Conservation (phyloP, 352 stramenopile genomes). For the Globisporangium heterothallicum region DNA sequence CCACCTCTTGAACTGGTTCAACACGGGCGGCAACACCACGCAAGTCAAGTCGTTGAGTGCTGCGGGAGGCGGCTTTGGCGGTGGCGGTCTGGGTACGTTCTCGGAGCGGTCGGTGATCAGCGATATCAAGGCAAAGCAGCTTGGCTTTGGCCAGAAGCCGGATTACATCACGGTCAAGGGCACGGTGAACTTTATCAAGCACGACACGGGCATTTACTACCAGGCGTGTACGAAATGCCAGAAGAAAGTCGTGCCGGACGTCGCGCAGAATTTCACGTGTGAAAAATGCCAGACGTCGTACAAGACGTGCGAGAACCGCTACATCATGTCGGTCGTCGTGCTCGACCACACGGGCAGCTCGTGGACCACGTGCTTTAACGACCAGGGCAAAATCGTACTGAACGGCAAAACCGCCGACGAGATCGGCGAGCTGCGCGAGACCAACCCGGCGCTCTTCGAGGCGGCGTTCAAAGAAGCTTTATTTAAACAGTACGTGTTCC, state of each 20-base stretch:
- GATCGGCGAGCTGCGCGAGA: conserved; percentile 79
- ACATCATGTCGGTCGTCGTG: conserved; percentile 93
- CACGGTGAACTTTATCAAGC: conserved; percentile 97
- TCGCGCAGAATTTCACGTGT: conserved; percentile 93
- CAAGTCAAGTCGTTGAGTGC: conserved; percentile 78
- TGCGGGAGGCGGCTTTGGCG: conserved; percentile 66
- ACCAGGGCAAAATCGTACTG: conserved; percentile 93
- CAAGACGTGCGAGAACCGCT: conserved; percentile 91
- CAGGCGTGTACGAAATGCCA: conserved; percentile 86
- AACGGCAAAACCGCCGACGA: conserved; percentile 90
- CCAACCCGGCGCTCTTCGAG: conserved; percentile 89
- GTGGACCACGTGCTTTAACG: conserved; percentile 97
- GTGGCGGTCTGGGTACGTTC: conserved; percentile 77
- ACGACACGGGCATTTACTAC: conserved; percentile 87
- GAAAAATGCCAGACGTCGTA: conserved; percentile 96
- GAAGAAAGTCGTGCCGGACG: conserved; percentile 91
- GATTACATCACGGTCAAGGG: conserved; percentile 96
- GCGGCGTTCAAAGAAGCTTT: conserved; percentile 90
- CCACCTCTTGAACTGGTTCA: conserved; percentile 85
- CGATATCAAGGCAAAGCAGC: conserved; percentile 93
- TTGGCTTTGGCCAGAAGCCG: conserved; percentile 94
- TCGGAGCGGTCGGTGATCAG: conserved; percentile 84
- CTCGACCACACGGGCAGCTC: conserved; percentile 91
- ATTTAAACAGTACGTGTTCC: conserved; percentile 88
- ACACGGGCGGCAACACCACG: conserved; percentile 54